A percentile compares a stretch with the other conserved stretches of the same genome.
phyloP scores from a whole-genome alignment of 345 rosid species.

The Lepidium sativum region DNA sequence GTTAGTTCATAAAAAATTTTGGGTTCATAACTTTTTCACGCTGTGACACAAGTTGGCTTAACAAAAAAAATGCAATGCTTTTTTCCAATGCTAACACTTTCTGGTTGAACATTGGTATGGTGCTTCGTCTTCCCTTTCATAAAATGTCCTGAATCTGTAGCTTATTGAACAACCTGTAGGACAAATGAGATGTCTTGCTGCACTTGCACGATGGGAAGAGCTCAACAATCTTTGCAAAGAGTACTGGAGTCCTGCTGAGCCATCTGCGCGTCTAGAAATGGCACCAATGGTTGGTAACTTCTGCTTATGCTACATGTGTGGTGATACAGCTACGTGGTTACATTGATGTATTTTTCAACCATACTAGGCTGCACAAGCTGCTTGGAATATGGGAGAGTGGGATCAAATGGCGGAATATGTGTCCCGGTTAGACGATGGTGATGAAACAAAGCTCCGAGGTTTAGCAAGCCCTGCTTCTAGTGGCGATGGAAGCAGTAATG shows the following conservation, averaged over 20 bases:
- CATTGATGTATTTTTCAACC: constrained; percentile 11
- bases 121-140: constrained; percentile 6
- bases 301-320: constrained; percentile 1
- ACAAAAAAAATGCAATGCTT: background rate
- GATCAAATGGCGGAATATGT: constrained; percentile 99
- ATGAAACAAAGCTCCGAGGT: constrained; percentile 75
- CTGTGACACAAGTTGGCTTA: constrained; percentile 3
- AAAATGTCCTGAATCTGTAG: constrained; percentile 10
- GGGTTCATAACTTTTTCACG: constrained; percentile 1
- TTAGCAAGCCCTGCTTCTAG: constrained; percentile 78
- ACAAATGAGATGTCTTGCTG: constrained; percentile 95
- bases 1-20: background rate
- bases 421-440: constrained; percentile 90
- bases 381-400: constrained; percentile 99
- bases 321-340: constrained; percentile 6
- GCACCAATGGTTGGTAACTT: constrained; percentile 82
- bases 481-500: constrained; percentile 93
- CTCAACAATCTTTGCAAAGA: constrained; percentile 93
- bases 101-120: constrained; percentile 8
- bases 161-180: constrained; percentile 39
- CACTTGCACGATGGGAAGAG: constrained; percentile 98
- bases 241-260: constrained; percentile 97
- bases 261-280: constrained; percentile 94
- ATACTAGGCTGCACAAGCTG: constrained; percentile 84
- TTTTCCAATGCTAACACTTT: constrained; percentile 14